Evolutionary conservation across 2,329 filamentous ascomycete species (phyloP), one percentile per base, ranked within the genome.

Genomic region (Phialemoniopsis sp.): DNA sequence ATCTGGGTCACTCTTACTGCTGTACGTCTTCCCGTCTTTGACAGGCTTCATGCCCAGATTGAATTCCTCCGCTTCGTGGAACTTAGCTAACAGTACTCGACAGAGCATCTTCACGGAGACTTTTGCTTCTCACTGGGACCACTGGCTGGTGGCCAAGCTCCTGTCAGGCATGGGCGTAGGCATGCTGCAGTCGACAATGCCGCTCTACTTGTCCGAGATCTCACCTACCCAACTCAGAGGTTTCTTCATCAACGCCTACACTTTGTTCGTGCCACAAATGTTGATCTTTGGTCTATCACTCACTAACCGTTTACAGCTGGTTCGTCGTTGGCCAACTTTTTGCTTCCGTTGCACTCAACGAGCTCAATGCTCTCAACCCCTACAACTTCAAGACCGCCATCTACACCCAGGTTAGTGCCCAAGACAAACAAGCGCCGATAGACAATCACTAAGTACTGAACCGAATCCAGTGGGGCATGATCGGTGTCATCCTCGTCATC

Each of bases 381-480:
- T 52, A 53, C 19, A 46, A 67, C 30, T 68, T 57, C 40, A 49
- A 51, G 4, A 57, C 56, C 5, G 55, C 64, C 2, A 66, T 68
- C 35, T 66, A 65, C 40, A 64, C 63, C 1, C 64, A n/a, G 63
- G 52, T 19, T n/a, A n/a, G n/a, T n/a, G n/a, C n/a, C n/a, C n/a
- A n/a, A n/a, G n/a, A n/a, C n/a, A n/a, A n/a, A n/a, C n/a, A n/a
- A n/a, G n/a, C n/a, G n/a, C n/a, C n/a, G n/a, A n/a, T n/a, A n/a
- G n/a, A n/a, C n/a, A n/a, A n/a, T n/a, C n/a, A n/a, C n/a, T n/a
- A n/a, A n/a, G n/a, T n/a, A n/a, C n/a, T n/a, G n/a, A n/a, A n/a
- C n/a, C n/a, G n/a, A n/a, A n/a, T n/a, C n/a, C n/a, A 69, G 55
- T 68, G 66, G 65, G 59, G 60, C 9, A 64, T 66, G 59, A 50